phyloP scores from a whole-genome alignment of 306 rosid species.

The Rosa persica region DNA sequence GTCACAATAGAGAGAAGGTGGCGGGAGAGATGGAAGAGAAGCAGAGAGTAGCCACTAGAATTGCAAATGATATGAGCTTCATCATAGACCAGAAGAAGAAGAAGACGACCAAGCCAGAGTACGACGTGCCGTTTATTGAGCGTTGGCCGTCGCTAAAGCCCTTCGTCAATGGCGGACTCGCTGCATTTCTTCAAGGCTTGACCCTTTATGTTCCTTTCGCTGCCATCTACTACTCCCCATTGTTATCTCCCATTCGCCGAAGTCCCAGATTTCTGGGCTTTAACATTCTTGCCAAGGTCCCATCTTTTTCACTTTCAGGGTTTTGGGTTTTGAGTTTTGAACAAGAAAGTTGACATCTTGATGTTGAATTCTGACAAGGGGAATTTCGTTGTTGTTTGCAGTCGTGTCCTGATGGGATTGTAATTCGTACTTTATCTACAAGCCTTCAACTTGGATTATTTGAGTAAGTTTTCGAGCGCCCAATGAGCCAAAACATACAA shows the following conservation, averaged over 20 bases:
- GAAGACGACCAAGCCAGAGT: no score
- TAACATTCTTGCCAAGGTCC: no score
- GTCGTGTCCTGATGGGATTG: background rate
- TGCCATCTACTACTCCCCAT: background rate
- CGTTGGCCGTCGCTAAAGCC: background rate
- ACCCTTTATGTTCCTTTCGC: background rate
- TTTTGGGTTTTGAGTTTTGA: background rate
- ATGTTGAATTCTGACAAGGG: background rate
- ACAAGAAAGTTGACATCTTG: background rate
- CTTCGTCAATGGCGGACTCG: background rate
- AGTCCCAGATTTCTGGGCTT: no score
- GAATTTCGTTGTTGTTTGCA: background rate
- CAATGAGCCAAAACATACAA: background rate
- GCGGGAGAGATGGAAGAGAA: no score
- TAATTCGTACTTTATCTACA: background rate
- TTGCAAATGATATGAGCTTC: no score
- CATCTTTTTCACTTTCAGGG: no score
- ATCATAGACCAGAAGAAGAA: no score
- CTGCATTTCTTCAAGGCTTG: background rate
- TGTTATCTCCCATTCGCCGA: background rate
- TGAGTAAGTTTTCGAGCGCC: background rate
- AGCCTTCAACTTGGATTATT: background rate
- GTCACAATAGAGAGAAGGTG: no score
- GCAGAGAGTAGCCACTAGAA: no score
- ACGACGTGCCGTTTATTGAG: background rate